Conservation (phyloP, 352 stramenopile genomes). For the Phytophthora capsici region DNA sequence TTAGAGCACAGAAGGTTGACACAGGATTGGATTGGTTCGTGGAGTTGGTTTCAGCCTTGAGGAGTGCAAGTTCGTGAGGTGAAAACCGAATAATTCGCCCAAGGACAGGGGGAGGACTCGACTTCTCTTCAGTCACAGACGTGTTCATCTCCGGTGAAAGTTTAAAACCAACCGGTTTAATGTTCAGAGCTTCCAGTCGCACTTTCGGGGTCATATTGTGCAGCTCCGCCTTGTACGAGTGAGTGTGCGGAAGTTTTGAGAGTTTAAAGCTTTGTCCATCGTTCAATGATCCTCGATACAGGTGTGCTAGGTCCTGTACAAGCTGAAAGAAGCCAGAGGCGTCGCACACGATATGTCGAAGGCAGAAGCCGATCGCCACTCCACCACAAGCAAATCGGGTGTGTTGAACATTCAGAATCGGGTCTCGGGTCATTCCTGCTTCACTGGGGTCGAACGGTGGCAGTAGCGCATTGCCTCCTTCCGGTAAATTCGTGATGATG, state of each 20-base stretch:
- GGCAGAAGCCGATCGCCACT: constrained; percentile 27
- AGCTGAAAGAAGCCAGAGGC: constrained; percentile 34
- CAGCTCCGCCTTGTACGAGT: constrained; percentile 6
- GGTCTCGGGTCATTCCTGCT: constrained; percentile 8
- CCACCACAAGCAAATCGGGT: constrained; percentile 26
- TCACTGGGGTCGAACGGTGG: constrained; percentile 21
- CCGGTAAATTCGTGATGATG: constrained; percentile 26
- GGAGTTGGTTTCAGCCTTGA: constrained; percentile 22
- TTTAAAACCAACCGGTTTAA: constrained; percentile 9
- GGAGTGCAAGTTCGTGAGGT: constrained; percentile 6
- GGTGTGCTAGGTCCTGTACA: constrained; percentile 17
- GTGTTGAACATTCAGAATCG: constrained; percentile 28
- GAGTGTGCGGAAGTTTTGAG: constrained; percentile 1
- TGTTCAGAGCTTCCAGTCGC: constrained; percentile 6
- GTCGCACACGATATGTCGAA: constrained; percentile 29
- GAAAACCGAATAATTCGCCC: constrained; percentile 31
- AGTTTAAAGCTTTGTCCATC: background rate
- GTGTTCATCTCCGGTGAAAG: background rate
- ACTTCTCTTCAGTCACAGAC: background rate
- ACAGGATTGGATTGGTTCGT: background rate
- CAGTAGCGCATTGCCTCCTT: constrained; percentile 24
- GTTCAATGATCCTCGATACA: constrained; percentile 15
- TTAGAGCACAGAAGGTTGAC: constrained; percentile 20
- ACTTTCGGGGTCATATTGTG: constrained; percentile 16
- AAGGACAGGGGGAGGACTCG: constrained; percentile 1